Evolutionary conservation across 441 rosid genomes (phyloP).

Genomic region (Corymbia calophylla): DNA sequence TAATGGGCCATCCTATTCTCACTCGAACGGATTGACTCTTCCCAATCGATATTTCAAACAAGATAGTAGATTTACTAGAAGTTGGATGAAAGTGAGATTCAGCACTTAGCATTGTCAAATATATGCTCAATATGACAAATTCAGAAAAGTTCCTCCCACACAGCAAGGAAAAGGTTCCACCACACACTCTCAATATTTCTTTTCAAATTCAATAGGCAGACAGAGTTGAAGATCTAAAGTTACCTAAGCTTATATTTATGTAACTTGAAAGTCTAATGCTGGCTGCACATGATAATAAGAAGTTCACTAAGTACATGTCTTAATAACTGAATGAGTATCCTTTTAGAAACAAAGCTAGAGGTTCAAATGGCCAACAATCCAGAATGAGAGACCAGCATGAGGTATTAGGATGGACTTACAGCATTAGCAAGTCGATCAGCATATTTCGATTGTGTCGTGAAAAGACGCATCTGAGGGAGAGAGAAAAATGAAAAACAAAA

Average conservation of each 20-base stretch:
- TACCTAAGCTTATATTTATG: neutral
- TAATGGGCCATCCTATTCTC: neutral
- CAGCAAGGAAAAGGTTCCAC: neutral
- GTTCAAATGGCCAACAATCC: neutral
- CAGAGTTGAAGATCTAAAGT: neutral
- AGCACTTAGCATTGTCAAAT: neutral
- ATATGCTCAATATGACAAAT: neutral
- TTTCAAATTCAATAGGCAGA: neutral
- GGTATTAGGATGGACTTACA: constrained; percentile 23
- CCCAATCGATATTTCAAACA: neutral
- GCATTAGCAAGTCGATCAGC: constrained; percentile 81
- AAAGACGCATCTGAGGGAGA: constrained; percentile 63
- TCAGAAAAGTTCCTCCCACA: neutral
- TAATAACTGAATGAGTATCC: neutral
- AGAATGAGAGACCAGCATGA: neutral
- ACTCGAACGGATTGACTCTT: neutral
- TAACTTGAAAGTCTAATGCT: neutral
- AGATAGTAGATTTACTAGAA: neutral
- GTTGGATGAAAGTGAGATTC: neutral
- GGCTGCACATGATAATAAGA: neutral
- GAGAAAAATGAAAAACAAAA: neutral
- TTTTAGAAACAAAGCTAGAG: neutral
- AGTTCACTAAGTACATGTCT: neutral
- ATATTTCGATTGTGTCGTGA: constrained; percentile 72
- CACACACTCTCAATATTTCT: neutral